Base-by-base conservation (phyloP, 495 filamentous ascomycete genomes). In the Trichoderma asperelloides region DNA sequence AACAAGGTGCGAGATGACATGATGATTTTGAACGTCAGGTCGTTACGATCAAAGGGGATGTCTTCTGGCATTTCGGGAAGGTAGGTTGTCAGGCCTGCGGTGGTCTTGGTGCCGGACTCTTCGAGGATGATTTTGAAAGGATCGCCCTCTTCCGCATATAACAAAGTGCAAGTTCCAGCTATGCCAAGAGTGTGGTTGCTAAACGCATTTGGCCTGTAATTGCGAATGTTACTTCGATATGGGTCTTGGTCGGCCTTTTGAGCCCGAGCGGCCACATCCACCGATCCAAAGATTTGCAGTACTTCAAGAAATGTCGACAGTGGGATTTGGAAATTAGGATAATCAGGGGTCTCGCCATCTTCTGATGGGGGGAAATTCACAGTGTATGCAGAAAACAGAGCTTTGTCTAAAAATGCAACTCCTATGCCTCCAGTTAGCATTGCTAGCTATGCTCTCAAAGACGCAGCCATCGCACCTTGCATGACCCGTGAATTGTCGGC, bases 1-100 rank as follows among this genome's bases (percentile, higher is more conserved):
- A 92, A 84, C 16, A 97, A 83, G 86, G 87, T 93, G 65, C 85
- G 84, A 40, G 90, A 86, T 66, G 90, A 88, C 88, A 96, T 97
- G 76, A 98, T 98, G 65, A 97, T 91, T 71, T 98, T 98, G 79
- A 95, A 90, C 45, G 87, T 83, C 6, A 97, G 82, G 45, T 86
- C 83, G 49, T 93, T 86, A 45, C 90, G 85, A 72, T 91, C 86
- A 40, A 97, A 87, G 11, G 93, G 94, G 41, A 98, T 96, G 65
- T 95, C 91, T 41, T 83, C 83, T 18, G 81, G 81, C 40, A 74
- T 74, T 66, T 86, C 84, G 33, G 92, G 84, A 63, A 93, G 87
- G 74, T 96, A 98, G 8, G 95, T 97, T n/a, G 87, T 89, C 40
- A 98, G 82, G 65, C 95, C 89, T 82, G 94, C 97, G 27, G 88